Conservation (phyloP, 768 basidiomycete genomes). For the Phlegmacium glaucopus region DNA sequence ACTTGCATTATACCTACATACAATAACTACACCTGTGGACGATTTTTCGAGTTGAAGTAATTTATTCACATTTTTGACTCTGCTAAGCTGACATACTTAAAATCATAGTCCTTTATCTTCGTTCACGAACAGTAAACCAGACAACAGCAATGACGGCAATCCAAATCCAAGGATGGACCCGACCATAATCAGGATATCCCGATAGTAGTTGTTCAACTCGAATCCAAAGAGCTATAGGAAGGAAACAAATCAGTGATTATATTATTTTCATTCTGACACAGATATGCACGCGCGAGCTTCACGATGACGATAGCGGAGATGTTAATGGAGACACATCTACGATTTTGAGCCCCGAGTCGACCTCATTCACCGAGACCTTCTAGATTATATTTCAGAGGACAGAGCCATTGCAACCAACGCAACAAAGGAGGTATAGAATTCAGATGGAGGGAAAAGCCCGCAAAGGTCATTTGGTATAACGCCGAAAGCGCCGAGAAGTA, state of each 20-base stretch:
- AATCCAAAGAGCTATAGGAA: slow-evolving; percentile 78
- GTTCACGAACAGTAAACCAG: slow-evolving; percentile 74
- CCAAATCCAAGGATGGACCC: slow-evolving; percentile 84
- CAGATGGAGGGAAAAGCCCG: slow-evolving; percentile 92
- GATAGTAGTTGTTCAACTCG: slow-evolving; percentile 74
- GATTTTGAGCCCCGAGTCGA: slow-evolving; percentile 85
- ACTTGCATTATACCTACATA: too few relatives aligned
- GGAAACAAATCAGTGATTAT: slow-evolving; percentile 7
- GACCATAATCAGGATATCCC: slow-evolving; percentile 85
- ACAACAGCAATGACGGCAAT: slow-evolving; percentile 71
- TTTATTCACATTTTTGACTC: too few relatives aligned
- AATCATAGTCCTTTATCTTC: slow-evolving; percentile 51
- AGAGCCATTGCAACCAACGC: slow-evolving; percentile 91
- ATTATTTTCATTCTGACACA: not conserved
- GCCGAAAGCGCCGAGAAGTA: slow-evolving; percentile 76
- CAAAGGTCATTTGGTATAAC: slow-evolving; percentile 82
- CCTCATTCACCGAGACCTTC: slow-evolving; percentile 92
- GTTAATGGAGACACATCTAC: slow-evolving; percentile 74
- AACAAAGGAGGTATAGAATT: slow-evolving; percentile 83
- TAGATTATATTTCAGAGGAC: slow-evolving; percentile 75
- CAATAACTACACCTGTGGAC: too few relatives aligned
- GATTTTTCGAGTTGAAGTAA: too few relatives aligned
- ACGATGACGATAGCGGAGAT: slow-evolving; percentile 84
- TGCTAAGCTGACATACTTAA: too few relatives aligned
- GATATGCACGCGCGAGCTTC: slow-evolving; percentile 56